Conservation (phyloP, 192 early-diverging fungal species). For the Spinellus fusiger region DNA sequence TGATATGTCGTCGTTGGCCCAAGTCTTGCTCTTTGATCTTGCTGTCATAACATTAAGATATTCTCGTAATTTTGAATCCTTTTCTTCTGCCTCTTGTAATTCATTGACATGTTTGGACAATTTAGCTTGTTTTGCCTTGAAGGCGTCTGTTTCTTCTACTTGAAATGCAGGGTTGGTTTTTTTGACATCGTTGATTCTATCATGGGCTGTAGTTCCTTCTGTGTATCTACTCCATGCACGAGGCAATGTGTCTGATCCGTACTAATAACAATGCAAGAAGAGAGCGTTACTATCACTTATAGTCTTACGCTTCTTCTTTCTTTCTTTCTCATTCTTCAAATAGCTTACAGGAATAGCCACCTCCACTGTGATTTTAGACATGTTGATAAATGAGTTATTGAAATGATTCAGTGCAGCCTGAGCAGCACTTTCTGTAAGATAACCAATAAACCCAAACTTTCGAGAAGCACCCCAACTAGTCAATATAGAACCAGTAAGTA, state of each 20-base stretch:
- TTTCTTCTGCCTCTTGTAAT: conserved; percentile 47
- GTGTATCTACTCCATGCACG: conserved; percentile 91
- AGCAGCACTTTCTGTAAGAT: conserved; percentile 81
- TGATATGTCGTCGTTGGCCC: conserved; percentile 85
- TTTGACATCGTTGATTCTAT: conserved; percentile 38
- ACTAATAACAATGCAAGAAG: conserved; percentile 27
- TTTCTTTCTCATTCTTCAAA: no score
- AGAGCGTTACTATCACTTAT: neutral
- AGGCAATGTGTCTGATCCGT: conserved; percentile 75
- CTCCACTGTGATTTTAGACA: conserved; percentile 81
- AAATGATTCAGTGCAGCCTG: conserved; percentile 77
- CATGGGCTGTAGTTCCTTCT: conserved; percentile 75
- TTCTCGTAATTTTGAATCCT: conserved; percentile 84
- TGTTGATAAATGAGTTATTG: conserved; percentile 89
- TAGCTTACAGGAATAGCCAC: conserved; percentile 71
- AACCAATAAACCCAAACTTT: conserved; percentile 92
- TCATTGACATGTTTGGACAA: conserved; percentile 43
- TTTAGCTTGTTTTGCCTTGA: conserved; percentile 36
- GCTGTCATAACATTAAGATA: conserved; percentile 87
- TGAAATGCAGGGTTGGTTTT: conserved; percentile 6
- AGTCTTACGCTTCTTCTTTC: no score
- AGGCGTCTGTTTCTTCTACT: conserved; percentile 32
- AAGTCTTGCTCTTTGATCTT: conserved; percentile 69
- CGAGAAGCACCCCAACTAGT: conserved; percentile 73
- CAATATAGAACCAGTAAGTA: neutral